Conservation (phyloP, 2,329 filamentous ascomycete genomes). For the Curvularia lunata region DNA sequence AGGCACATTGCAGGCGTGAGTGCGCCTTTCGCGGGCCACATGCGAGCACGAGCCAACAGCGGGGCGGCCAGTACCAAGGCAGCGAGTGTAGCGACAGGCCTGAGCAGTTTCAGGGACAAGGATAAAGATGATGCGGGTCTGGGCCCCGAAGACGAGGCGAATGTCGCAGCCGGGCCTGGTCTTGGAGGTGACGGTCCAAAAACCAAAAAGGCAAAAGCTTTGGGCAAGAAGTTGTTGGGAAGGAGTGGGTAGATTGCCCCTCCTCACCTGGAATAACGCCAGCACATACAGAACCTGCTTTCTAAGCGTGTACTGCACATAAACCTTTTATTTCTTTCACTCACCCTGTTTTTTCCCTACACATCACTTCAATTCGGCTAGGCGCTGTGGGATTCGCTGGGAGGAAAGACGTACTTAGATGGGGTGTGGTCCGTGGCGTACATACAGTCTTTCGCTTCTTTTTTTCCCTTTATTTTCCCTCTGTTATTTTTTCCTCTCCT, state of each 20-base stretch:
- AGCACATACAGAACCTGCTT: neutral
- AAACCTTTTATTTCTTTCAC: neutral
- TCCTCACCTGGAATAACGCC: neutral
- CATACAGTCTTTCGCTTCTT: neutral
- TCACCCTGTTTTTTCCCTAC: neutral
- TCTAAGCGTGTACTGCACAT: neutral
- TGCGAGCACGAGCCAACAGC: conserved; percentile 21
- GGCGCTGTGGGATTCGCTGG: neutral
- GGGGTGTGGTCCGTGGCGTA: neutral
- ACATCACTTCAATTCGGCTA: neutral
- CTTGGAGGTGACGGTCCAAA: conserved; percentile 11
- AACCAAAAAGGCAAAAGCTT: conserved; percentile 25
- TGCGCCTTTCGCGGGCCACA: conserved; percentile 34
- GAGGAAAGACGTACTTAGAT: neutral
- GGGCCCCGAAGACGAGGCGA: neutral
- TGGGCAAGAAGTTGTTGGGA: conserved; percentile 27
- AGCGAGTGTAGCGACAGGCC: conserved; percentile 15
- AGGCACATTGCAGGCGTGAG: conserved; percentile 42
- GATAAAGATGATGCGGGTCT: neutral
- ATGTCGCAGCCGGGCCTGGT: neutral
- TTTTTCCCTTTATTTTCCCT: neutral
- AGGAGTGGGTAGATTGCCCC: conserved; percentile 11
- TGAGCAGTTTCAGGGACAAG: conserved; percentile 6
- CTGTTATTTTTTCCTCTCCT: neutral
- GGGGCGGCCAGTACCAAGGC: conserved; percentile 20